Base-by-base conservation (phyloP, 305 asterid species). In the Withania somnifera region DNA sequence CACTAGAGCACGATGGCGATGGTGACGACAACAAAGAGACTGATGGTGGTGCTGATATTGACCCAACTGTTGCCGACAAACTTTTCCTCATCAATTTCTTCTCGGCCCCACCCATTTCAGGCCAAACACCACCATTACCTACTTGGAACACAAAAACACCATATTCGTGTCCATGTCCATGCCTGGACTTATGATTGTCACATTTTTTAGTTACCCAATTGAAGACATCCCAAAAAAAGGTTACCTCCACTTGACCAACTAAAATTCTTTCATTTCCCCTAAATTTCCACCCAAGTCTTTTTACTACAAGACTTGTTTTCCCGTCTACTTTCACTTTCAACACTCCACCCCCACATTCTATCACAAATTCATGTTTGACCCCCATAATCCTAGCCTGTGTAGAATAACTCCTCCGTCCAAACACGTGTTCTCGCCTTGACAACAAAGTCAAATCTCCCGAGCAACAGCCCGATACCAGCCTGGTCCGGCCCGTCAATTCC, bases 71-170 rank as follows among this genome's bases (percentile, higher is more conserved):
- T 1, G 84, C 81, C 7, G 88, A 84, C 83, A 68, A 66, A 78
- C 87, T 87, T 79, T 87, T 87, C 82, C 84, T 82, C 87, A 87
- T 81, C 40, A 87, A 11, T 79, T 85, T 87, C 68, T 87, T 87
- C 84, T 87, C 89, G 2, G 81, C 82, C 7, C 88, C 87, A 6
- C 82, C 88, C 87, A 87, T 83, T 81, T 87, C 89, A 2, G 89
- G 89, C 89, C 87, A 87, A 53, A 87, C 82, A 38, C 89, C 87
- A 71, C 61, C 85, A 57, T 83, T 85, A 28, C 89, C 88, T 1
- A 87, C 58, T 77, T 84, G 89, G 78, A 87, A 87, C 68, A 84
- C 85, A 61, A 87, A 87, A 50, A 87, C 86, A 22, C 89, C 87
- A 61, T 87, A 84, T 9, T 83, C 87, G 61, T 82, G 79, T 7